phyloP scores from a whole-genome alignment of 257 asterid species.

The Penstemon davidsonii region DNA sequence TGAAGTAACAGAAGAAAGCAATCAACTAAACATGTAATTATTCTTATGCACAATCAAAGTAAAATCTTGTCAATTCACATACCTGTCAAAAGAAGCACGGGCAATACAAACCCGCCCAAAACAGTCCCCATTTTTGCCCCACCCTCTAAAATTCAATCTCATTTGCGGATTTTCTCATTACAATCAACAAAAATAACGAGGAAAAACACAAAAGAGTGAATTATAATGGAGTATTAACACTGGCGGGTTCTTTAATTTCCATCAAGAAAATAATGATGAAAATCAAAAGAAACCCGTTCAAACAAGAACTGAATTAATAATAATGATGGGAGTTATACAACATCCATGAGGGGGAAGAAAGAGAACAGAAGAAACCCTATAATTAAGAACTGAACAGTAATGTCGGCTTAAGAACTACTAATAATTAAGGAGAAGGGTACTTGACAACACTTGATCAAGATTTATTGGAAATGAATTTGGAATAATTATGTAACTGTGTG shows the following conservation, averaged over 20 bases:
- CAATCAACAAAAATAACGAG: neutral
- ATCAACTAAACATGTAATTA: neutral
- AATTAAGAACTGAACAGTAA: too few species aligned
- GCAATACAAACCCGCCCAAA: conserved; percentile 68
- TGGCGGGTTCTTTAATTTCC: conserved; percentile 13
- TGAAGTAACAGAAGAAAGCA: neutral
- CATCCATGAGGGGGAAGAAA: neutral
- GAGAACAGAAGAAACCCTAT: too few species aligned
- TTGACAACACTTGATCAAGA: conserved; percentile 8
- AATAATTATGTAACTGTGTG: conserved; percentile 13
- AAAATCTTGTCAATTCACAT: conserved; percentile 5
- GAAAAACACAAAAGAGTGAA: neutral
- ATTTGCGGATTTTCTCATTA: conserved; percentile 18
- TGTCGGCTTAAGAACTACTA: too few species aligned
- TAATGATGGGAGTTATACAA: neutral
- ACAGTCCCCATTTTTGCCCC: conserved; percentile 53
- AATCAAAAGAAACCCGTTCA: conserved; percentile 19
- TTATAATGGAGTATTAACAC: neutral
- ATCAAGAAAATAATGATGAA: neutral
- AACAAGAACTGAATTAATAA: conserved; percentile 19
- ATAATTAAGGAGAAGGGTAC: conserved; percentile 4
- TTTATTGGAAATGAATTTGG: neutral
- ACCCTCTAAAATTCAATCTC: conserved; percentile 43
- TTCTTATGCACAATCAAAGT: neutral
- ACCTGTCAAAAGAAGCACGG: conserved; percentile 73